These are phyloP conservation scores for Thelephora aurantiotincta DNA, from an alignment of 768 basidiomycete genomes.

Conservation along the genomic window DNA sequence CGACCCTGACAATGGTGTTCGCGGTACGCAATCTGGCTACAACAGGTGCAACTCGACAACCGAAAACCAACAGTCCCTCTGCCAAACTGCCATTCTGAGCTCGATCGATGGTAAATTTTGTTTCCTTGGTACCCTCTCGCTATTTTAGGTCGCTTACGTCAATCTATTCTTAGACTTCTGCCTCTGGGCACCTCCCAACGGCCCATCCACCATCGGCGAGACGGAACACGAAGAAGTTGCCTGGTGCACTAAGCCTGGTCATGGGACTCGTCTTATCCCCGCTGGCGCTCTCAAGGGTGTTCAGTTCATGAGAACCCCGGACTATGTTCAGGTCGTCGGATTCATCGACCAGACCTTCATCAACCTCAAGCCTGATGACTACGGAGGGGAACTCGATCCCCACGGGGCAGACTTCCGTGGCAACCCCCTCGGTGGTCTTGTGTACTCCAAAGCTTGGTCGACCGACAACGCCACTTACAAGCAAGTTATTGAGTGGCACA, in stretches of 20 bases:
- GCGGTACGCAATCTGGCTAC: slow-evolving; percentile 51
- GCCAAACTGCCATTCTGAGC: slow-evolving; percentile 62
- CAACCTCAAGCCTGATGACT: slow-evolving; percentile 37
- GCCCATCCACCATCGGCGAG: slow-evolving; percentile 42
- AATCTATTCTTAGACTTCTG: slow-evolving; percentile 46
- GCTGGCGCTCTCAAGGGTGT: slow-evolving; percentile 45
- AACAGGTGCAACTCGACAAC: slow-evolving; percentile 58
- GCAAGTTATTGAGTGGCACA: slow-evolving; percentile 59
- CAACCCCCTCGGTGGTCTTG: slow-evolving; percentile 64
- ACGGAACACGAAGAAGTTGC: slow-evolving; percentile 61
- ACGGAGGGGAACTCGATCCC: slow-evolving; percentile 68
- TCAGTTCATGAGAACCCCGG: slow-evolving; percentile 45
- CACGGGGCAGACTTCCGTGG: slow-evolving; percentile 65
- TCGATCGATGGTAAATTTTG: slow-evolving; percentile 25
- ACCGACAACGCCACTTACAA: slow-evolving; percentile 20
- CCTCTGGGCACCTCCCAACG: slow-evolving; percentile 42
- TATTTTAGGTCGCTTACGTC: not conserved
- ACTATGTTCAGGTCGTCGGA: slow-evolving; percentile 49
- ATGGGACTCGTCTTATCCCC: slow-evolving; percentile 67
- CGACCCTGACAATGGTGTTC: slow-evolving; percentile 25
- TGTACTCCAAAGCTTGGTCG: slow-evolving; percentile 49
- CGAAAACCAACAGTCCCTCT: slow-evolving; percentile 41
- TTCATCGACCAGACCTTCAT: slow-evolving; percentile 48
- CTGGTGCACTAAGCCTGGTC: slow-evolving; percentile 61
- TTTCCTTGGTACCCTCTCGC: not conserved